Evolutionary conservation across 805 yeast species (phyloP).

Genomic region (Scheffersomyces spartinae): DNA sequence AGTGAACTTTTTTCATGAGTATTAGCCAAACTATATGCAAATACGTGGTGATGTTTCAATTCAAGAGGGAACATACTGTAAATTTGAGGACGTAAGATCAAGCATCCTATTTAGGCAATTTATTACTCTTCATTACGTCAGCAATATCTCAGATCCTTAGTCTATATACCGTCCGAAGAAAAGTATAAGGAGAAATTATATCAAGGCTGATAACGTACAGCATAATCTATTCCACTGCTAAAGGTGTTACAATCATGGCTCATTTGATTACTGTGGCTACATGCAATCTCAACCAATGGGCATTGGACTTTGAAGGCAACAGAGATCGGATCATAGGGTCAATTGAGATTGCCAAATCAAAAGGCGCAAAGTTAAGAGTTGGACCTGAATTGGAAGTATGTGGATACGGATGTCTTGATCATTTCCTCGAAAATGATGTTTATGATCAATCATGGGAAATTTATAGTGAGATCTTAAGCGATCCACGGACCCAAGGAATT

Average conservation of each 20-base stretch:
- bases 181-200: too few species aligned
- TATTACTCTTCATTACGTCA: too few species aligned
- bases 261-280: slow-evolving; percentile 84
- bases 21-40: too few species aligned
- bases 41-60: too few species aligned
- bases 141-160: too few species aligned
- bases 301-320: slow-evolving; percentile 94
- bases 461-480: slow-evolving; percentile 62
- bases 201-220: too few species aligned
- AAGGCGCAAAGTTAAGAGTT: slow-evolving; percentile 74
- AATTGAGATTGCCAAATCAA: slow-evolving; percentile 61
- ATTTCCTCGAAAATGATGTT: slow-evolving; percentile 81
- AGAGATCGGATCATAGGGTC: slow-evolving; percentile 82
- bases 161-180: too few species aligned
- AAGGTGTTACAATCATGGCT: slow-evolving; percentile 47
- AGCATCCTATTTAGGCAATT: too few species aligned
- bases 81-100: too few species aligned
- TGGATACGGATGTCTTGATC: slow-evolving; percentile 93
- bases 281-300: slow-evolving; percentile 97
- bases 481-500: slow-evolving; percentile 63
- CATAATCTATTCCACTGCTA: too few species aligned
- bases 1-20: too few species aligned
- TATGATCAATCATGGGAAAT: slow-evolving; percentile 92
- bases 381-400: slow-evolving; percentile 96
- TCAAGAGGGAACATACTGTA: too few species aligned